Percentiles rank a stretch among this genome's conserved stretches.
Conservation (phyloP, 176 grass and related monocot genomes). For the Oryza longistaminata region DNA sequence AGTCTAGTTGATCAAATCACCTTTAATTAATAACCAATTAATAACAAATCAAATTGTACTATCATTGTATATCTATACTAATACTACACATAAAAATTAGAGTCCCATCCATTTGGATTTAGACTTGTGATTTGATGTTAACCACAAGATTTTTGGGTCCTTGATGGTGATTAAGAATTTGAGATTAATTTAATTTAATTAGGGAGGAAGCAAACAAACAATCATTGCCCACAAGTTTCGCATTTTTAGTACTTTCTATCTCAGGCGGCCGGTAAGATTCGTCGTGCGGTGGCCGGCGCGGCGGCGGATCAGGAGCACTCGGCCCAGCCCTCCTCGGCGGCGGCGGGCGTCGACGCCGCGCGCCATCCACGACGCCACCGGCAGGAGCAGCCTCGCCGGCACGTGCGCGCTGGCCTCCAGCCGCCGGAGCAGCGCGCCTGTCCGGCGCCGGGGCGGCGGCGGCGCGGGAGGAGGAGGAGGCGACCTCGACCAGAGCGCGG, state of each 20-base stretch:
- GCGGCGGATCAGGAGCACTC: constrained; percentile 48
- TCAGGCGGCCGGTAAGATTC: background rate
- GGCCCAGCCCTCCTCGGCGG: constrained; percentile 62
- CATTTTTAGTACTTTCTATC: background rate
- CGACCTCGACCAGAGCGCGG: constrained; percentile 47
- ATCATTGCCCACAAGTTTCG: constrained; percentile 35
- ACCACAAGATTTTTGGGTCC: background rate
- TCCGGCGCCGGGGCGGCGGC: background rate
- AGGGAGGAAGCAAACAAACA: constrained; percentile 30
- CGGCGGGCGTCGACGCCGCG: constrained; percentile 19
- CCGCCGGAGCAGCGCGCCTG: constrained; percentile 27
- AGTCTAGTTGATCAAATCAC: background rate
- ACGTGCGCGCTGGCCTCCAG: constrained; percentile 52
- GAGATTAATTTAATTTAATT: background rate
- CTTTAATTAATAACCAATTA: background rate
- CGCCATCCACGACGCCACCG: constrained; percentile 51
- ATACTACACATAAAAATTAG: too few relatives aligned
- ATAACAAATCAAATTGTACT: background rate
- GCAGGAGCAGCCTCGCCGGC: constrained; percentile 43
- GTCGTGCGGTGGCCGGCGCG: background rate
- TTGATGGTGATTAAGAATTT: background rate
- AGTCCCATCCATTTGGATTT: background rate
- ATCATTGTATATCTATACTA: background rate
- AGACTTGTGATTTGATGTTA: background rate
- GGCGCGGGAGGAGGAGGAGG: background rate